A percentile compares a stretch with the other conserved stretches of the same genome.
Evolutionary conservation across 352 stramenopile genomes (phyloP).

Genomic region (Thalassiosira tumida): DNA sequence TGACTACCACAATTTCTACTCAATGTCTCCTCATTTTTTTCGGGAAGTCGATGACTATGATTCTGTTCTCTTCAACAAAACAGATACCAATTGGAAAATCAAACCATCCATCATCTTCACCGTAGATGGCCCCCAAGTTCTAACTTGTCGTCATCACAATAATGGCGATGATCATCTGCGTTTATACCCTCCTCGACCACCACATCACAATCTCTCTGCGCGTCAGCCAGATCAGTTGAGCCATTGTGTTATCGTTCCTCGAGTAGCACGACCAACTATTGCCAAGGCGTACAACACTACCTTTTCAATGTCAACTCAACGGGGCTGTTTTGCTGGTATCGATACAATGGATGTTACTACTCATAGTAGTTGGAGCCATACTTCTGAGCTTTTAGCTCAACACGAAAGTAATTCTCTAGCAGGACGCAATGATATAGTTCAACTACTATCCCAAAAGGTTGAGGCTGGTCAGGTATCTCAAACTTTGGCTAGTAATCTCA

Average conservation of each 20-base stretch:
- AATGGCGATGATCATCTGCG: not conserved
- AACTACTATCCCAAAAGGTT: not conserved
- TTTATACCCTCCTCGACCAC: not conserved
- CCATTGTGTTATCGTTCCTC: not conserved
- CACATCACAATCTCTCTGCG: not conserved
- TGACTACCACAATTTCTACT: not conserved
- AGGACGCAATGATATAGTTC: not conserved
- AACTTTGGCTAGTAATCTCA: constrained; percentile 9
- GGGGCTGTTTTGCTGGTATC: not conserved
- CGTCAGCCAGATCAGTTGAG: not conserved
- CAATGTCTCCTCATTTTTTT: constrained; percentile 6
- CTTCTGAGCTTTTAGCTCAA: not conserved
- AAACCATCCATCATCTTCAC: not conserved
- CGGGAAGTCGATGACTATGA: not conserved
- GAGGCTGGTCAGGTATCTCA: constrained; percentile 27
- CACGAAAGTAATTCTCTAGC: not conserved
- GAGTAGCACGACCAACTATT: constrained; percentile 8
- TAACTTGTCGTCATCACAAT: not conserved
- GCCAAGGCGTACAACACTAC: not conserved
- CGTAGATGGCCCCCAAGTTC: not conserved
- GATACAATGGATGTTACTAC: not conserved
- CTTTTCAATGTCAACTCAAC: not conserved
- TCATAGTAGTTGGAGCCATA: not conserved
- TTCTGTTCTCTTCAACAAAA: constrained; percentile 35
- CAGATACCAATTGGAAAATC: constrained; percentile 30